Evolutionary conservation across 805 yeast species (phyloP), one percentile per base, ranked within the genome.

Genomic region (Starmerella etchellsii): DNA sequence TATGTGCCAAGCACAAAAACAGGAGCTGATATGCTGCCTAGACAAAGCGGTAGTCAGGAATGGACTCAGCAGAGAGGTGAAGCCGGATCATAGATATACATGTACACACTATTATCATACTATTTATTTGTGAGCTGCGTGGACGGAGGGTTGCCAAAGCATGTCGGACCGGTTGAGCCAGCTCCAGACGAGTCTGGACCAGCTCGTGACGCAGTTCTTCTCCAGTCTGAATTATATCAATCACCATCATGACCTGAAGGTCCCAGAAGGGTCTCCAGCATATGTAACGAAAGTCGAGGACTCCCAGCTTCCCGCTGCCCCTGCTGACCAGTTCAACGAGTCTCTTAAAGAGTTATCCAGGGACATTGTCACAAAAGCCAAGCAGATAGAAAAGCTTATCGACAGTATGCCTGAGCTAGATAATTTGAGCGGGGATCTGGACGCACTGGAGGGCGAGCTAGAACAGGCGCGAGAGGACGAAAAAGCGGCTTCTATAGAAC

Each of bases 371-470:
- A 61, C 84, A 43, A 87, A 87, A 55, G 74, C 93, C 4, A 71
- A 93, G 52, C 97, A 91, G 58, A 81, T 88, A 14, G 71, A 82
- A 30, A 76, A 81, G 53, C 71, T 88, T 22, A 85, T 88, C 30
- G 93, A 82, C 55, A 75, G 94, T 2, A 64, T 88, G 32, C 98
- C 98, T 0, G 97, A 96, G 11, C 82, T 84, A 2, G 95, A 93
- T 8, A 87, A 80, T 1, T 74, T 87, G 1, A 80, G 81, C 20
- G 72, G 69, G 34, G 78, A 74, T 40, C 81, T 88, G 15, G 71
- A 69, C 37, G 66, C 64, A 13, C 63, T 91, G 35, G 79, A 81
- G 36, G 56, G 58, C 34, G 82, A 81, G 49, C 61, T 87, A 40
- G 66, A 68, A 11, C 62, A 65, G 11, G 74, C 76, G 1, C 91